Percentiles rank a stretch among this genome's conserved stretches.
Evolutionary conservation across 805 yeast genomes (phyloP).

Genomic region (Saccharomycopsis oosterbeekiorum): DNA sequence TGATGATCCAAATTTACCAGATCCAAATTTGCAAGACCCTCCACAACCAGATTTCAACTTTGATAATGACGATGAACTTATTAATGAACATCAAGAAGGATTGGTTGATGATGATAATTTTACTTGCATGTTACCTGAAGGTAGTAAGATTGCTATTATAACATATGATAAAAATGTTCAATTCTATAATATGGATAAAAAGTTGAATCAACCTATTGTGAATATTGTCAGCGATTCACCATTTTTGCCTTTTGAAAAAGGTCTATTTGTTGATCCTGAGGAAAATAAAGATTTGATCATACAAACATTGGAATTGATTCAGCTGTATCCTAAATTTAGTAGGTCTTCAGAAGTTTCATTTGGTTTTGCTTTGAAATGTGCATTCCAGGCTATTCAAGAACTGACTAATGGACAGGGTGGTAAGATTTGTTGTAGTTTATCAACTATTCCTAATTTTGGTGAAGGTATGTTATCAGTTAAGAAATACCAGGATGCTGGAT

Average conservation of each 20-base stretch:
- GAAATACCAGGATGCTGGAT: conserved; percentile 23
- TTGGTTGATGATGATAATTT: background rate
- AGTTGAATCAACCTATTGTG: conserved; percentile 45
- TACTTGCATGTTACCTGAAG: conserved; percentile 26
- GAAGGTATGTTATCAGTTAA: conserved; percentile 74
- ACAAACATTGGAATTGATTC: conserved; percentile 54
- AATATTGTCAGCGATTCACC: conserved; percentile 67
- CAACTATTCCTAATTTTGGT: conserved; percentile 70
- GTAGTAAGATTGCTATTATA: conserved; percentile 55
- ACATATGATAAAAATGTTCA: conserved; percentile 66
- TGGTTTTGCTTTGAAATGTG: conserved; percentile 70
- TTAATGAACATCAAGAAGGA: background rate
- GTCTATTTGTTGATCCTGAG: conserved; percentile 71
- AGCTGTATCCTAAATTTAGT: conserved; percentile 32
- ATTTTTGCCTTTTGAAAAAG: conserved; percentile 69
- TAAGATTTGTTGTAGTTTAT: conserved; percentile 58
- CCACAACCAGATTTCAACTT: background rate
- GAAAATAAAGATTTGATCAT: conserved; percentile 58
- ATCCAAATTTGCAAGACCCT: background rate
- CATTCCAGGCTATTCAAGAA: conserved; percentile 46
- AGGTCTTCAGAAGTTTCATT: conserved; percentile 52
- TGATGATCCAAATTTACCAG: background rate
- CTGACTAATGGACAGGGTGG: conserved; percentile 62
- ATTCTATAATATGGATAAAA: conserved; percentile 58
- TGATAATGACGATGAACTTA: conserved; percentile 20